Base-by-base conservation (phyloP, 257 asterid genomes). In the Plantago major region DNA sequence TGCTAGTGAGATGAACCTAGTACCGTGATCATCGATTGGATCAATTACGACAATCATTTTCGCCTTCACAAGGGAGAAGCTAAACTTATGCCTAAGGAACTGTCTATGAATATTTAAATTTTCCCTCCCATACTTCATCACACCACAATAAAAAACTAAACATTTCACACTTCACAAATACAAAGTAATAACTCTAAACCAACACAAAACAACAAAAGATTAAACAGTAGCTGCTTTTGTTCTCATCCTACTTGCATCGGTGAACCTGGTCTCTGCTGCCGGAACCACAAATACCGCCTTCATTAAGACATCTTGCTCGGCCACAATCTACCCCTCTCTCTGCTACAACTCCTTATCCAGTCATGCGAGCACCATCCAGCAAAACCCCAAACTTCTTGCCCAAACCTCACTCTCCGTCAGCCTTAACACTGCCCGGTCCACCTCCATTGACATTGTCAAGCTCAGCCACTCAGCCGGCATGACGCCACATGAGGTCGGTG, bases 251-350 rank as follows among this genome's bases (percentile, higher is more conserved):
- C 15, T 68, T 22, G 40, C 71, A 44, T 33, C 71, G 51, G 49
- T 43, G 10, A 9, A 55, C 64, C 51, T 58, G 37, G 28, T 62
- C 18, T 58, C 37, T 2, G 37, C 37, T 5, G 5, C 71, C 49
- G 59, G 71, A 47, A 33, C 48, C 7, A 46, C 74, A 33, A 65
- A 68, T 78, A 73, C 80, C 15, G 72, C 66, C 13, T 88, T 74
- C 76, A 76, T 89, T 70, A 79, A 74, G 44, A 70, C 71, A 3
- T 82, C 88, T 0, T 89, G 97, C 78, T 69, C 82, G n/a, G 37
- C 82, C 58, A 89, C 97, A 38, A 42, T 79, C 45, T 89, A 89
- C 75, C 97, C 91, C 2, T 43, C 26, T 0, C 89, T 89, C 9
- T 86, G 97, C 80, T 79, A 63, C 78, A 22, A 76, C 42, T 76